Base-by-base conservation (phyloP, 192 early-diverging fungal genomes). In the Irineochytrium annulatum region DNA sequence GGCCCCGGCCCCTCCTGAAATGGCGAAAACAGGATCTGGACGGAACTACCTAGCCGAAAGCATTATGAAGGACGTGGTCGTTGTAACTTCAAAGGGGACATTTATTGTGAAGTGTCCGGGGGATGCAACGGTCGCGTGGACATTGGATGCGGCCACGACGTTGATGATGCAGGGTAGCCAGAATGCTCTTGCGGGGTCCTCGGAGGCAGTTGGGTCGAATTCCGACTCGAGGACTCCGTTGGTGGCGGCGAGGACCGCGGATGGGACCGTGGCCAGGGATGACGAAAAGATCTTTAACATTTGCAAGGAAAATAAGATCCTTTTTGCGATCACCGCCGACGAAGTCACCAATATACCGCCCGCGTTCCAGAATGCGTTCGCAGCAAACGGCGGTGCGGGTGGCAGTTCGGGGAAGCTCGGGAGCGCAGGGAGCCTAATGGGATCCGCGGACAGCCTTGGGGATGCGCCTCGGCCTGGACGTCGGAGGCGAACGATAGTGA, bases 261-360 rank as follows among this genome's bases (percentile, higher is more conserved):
- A 59, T 33, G 72, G 72, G 8, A 19, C 44, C 17, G 55, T 57
- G 11, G 72, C 64, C 2, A 26, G 43, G 37, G 67, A 59, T 26
- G 57, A 49, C n/a, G 59, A 73, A 19, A 63, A 60, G 34, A 63
- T 73, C 14, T 60, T 73, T 45, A 44, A 54, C 29, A 55, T 73
- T 0, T 73, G 72, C 55, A 63, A 64, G 29, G 62, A 58, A 19
- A 68, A 69, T 55, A 73, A 69, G 62, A 65, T 65, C 29, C 63
- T 65, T 0, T 65, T 65, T 28, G 63, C 63, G n/a, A 65, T 65
- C 33, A 65, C 63, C 1, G 63, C 63, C 28, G 55, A 65, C 44
- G 63, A 65, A 52, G 57, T 55, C 13, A 55, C 34, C 39, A 59
- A 65, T 35, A 65, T 65, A 43, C 63, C 63, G 13, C 63, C 63